A percentile compares a stretch with the other conserved stretches of the same genome.
These are phyloP conservation scores for Papiliotrema nemorosa DNA, from an alignment of 1,284 basidiomycete genomes.

Conservation along the genomic window DNA sequence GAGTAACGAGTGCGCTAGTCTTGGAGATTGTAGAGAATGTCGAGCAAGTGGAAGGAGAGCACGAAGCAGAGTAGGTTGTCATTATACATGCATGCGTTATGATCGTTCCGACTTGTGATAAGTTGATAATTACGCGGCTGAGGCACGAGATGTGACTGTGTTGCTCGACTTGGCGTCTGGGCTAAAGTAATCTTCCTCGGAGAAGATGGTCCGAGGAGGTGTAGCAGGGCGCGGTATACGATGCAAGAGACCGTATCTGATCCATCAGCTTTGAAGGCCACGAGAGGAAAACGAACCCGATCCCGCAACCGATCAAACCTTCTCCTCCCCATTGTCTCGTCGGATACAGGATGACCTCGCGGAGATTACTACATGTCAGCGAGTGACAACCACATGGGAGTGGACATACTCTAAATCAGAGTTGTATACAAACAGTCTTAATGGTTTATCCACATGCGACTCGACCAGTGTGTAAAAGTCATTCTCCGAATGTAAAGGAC, in stretches of 20 bases:
- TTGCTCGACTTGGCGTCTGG: no score
- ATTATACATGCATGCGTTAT: background rate
- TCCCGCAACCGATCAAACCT: slow-evolving; percentile 87
- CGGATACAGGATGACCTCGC: slow-evolving; percentile 87
- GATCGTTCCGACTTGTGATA: background rate
- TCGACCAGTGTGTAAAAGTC: slow-evolving; percentile 98
- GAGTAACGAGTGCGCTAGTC: slow-evolving; percentile 52
- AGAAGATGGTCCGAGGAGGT: slow-evolving; percentile 16
- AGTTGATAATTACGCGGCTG: background rate
- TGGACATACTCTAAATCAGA: slow-evolving; percentile 89
- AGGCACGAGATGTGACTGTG: no score
- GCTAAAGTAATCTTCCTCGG: slow-evolving; percentile 27
- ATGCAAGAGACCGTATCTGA: slow-evolving; percentile 71
- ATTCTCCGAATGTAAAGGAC: slow-evolving; percentile 82
- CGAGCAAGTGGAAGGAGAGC: slow-evolving; percentile 46
- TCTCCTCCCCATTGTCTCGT: slow-evolving; percentile 96
- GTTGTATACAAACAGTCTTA: slow-evolving; percentile 93
- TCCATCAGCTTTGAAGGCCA: background rate
- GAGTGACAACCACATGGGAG: background rate
- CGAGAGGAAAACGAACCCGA: slow-evolving; percentile 59
- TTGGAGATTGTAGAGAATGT: slow-evolving; percentile 54
- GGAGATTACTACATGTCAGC: slow-evolving; percentile 61
- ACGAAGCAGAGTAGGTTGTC: background rate
- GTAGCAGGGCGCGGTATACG: slow-evolving; percentile 65
- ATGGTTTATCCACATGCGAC: slow-evolving; percentile 84